Base-by-base conservation (phyloP, 2,329 filamentous ascomycete genomes). In the Blastomyces gilchristii region DNA sequence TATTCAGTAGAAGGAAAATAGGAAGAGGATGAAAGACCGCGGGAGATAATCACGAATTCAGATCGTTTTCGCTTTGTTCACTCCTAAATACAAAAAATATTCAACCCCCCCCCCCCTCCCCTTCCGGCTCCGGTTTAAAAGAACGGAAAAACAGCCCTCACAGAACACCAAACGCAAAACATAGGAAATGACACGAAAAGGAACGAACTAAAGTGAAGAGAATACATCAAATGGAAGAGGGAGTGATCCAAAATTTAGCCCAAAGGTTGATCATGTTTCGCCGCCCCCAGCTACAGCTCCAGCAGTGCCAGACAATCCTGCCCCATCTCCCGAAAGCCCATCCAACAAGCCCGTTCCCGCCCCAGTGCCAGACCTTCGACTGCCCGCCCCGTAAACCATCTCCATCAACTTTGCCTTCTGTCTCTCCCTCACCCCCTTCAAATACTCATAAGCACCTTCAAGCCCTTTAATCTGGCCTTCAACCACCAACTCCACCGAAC, bases 391-490 rank as follows among this genome's bases (percentile, higher is more conserved):
- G 73, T 89, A 93, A 2, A 95, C 76, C 75, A 89, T 85, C 77
- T 93, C 87, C 83, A 94, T 85, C 69, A 94, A 79, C 75, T 90
- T 91, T 63, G 85, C 84, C 80, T 93, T 94, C 78, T 97, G 93
- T 68, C 83, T 83, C 67, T 90, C 84, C 50, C 93, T 80, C 47
- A 95, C 85, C 9, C 82, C 84, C 65, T 88, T 87, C 11, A 97
- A 81, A 72, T 95, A 89, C 14, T 83, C 82, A 68, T 91, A 89
- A 3, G 91, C 92, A 31, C 88, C 87, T 69, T 90, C 87, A 25
- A 97, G 76, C 4, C 93, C 91, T 54, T 81, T 81, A 68, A 97
- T 90, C 79, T 97, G 93, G 70, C 92, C 89, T 65, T 93, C 89
- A 37, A 80, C 75, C 22, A 97, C 82, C 1, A 73, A 71, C 56